Evolutionary conservation across 305 asterid species (phyloP).

Genomic region (Salvia sclarea): DNA sequence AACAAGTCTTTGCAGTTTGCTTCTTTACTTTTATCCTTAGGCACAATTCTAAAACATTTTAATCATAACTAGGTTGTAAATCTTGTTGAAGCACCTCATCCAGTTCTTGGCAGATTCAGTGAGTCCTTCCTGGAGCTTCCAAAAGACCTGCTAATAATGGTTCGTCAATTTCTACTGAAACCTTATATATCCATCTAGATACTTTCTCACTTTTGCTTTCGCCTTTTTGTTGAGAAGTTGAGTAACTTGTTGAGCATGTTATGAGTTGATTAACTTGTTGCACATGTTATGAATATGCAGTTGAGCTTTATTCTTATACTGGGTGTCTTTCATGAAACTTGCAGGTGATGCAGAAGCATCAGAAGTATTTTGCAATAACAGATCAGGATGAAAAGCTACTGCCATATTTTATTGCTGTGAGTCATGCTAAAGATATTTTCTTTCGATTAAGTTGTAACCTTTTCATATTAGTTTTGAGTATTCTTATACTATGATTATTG

Average conservation of each 20-base stretch:
- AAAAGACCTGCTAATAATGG: slow-evolving; percentile 87
- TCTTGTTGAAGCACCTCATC: slow-evolving; percentile 95
- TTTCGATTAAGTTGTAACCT: slow-evolving; percentile 15
- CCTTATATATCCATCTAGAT: slow-evolving; percentile 16
- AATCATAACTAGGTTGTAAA: slow-evolving; percentile 66
- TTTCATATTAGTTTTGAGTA: slow-evolving; percentile 16
- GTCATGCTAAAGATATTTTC: slow-evolving; percentile 39
- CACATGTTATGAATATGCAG: slow-evolving; percentile 14
- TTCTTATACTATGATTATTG: slow-evolving; percentile 13
- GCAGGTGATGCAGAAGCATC: slow-evolving; percentile 99
- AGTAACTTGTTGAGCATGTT: slow-evolving; percentile 16
- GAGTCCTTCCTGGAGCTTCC: slow-evolving; percentile 91
- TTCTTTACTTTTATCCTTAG: slow-evolving; percentile 23
- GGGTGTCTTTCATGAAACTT: slow-evolving; percentile 30
- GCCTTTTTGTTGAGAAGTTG: slow-evolving; percentile 25
- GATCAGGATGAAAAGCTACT: slow-evolving; percentile 66
- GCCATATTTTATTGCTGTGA: slow-evolving; percentile 86
- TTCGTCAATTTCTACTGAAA: slow-evolving; percentile 37
- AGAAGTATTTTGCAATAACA: slow-evolving; percentile 85
- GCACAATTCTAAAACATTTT: slow-evolving; percentile 31
- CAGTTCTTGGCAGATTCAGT: slow-evolving; percentile 76
- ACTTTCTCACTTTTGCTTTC: slow-evolving; percentile 21
- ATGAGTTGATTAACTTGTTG: slow-evolving; percentile 10
- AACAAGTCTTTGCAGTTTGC: slow-evolving; percentile 13
- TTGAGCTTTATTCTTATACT: slow-evolving; percentile 6